Base-by-base conservation (phyloP, 306 rosid genomes). In the Elaeagnus macrophylla region DNA sequence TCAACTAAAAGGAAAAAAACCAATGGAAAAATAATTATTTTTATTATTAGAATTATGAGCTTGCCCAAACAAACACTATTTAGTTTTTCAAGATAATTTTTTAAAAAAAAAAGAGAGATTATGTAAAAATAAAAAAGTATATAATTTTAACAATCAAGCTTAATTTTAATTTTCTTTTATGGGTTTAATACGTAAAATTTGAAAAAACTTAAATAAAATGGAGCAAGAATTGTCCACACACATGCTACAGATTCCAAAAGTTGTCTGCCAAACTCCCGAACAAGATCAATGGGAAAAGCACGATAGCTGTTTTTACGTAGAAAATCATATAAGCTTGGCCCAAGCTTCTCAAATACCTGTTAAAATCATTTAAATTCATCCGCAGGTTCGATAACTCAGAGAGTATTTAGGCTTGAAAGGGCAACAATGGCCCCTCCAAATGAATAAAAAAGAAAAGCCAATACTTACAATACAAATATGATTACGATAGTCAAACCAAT, bases 261-360 rank as follows among this genome's bases (percentile, higher is more conserved):
- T 85, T 85, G 95, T 73, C 87, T 77, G 75, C 79, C 95, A 79
- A 85, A 67, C 87, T 82, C 95, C 77, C 85, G 90, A 66, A 86
- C 95, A 75, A 82, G 87, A 82, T 86, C 87, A 77, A 82, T 79
- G 73, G 95, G 95, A 77, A 77, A 85, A 67, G 95, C 77, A 78
- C 78, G 86, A 68, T 83, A 80, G 85, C 82, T 83, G 82, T 83
- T 86, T 83, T 86, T 86, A 82, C 82, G 84, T 65, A 81, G 95
- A 83, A 83, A 86, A 83, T 86, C 93, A 59, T 76, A 83, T 83
- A 81, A 83, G 86, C 95, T 83, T 76, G 88, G 88, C 71, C 88
- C 93, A 86, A 86, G 88, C 91, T 72, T 83, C 88, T 83, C 95
- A 86, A 83, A 83, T 65, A 86, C 95, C 86, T 86, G 84, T 81